Conservation (phyloP, 208 protist genomes). For the Zelonia costaricensis region DNA sequence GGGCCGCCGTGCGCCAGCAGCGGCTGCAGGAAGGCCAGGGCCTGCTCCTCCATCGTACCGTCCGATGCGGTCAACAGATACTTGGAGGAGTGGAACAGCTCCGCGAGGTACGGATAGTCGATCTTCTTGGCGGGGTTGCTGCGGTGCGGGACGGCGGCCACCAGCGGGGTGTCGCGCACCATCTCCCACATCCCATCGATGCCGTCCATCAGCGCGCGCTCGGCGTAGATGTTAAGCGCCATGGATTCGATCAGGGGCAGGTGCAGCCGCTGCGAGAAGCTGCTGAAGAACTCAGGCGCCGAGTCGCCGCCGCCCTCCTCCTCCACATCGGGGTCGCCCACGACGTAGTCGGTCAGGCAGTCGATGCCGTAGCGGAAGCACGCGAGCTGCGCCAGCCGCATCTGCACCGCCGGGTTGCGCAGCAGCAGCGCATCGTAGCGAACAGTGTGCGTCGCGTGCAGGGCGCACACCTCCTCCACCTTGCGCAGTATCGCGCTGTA, state of each 20-base stretch:
- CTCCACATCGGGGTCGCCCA: constrained; percentile 33
- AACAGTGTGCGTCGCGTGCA: constrained; percentile 64
- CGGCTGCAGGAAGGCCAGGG: constrained; percentile 44
- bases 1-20: constrained; percentile 30
- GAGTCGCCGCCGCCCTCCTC: constrained; percentile 24
- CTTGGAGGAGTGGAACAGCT: constrained; percentile 47
- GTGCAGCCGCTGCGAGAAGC: constrained; percentile 15
- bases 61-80: constrained; percentile 42
- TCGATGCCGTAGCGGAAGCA: constrained; percentile 69
- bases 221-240: constrained; percentile 61
- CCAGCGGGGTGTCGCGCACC: constrained; percentile 39
- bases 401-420: constrained; percentile 68
- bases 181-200: constrained; percentile 53
- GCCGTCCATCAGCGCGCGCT: constrained; percentile 55
- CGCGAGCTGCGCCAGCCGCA: constrained; percentile 58
- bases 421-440: constrained; percentile 73
- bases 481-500: constrained; percentile 56
- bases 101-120: constrained; percentile 63
- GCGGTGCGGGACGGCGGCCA: constrained; percentile 41
- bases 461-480: constrained; percentile 58
- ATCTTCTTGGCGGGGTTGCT: constrained; percentile 50
- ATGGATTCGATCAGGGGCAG: constrained; percentile 58
- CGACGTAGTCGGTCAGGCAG: constrained; percentile 58
- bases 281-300: constrained; percentile 6
- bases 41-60: constrained; percentile 40